Evolutionary conservation across 495 filamentous ascomycete species (phyloP).

Genomic region (Penicillium atrosanguineum): DNA sequence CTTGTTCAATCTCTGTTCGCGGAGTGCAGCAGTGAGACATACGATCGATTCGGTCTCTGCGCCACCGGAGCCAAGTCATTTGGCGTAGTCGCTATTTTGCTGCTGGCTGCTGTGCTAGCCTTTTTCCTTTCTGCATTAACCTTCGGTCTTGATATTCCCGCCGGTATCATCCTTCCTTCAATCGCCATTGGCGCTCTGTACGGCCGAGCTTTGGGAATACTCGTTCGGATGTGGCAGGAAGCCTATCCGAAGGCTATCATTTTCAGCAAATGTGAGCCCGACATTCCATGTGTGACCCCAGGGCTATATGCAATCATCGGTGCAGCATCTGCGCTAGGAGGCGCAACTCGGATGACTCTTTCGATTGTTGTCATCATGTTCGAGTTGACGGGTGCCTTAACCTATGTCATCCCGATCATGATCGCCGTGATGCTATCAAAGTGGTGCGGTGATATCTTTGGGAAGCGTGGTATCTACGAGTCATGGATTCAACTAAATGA

Average conservation of each 20-base stretch:
- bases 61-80: conserved; percentile 68
- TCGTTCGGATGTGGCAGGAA: conserved; percentile 85
- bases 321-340: conserved; percentile 91
- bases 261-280: conserved; percentile 80
- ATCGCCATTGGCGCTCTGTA: conserved; percentile 93
- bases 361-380: conserved; percentile 99
- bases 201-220: conserved; percentile 86
- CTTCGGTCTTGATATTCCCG: conserved; percentile 95
- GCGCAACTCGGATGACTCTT: conserved; percentile 93
- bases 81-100: conserved; percentile 72
- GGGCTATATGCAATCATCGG: conserved; percentile 97
- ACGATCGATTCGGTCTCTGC: conserved; percentile 87
- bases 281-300: conserved; percentile 87
- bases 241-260: conserved; percentile 71
- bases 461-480: conserved; percentile 93
- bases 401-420: conserved; percentile 98
- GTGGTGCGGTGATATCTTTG: conserved; percentile 97
- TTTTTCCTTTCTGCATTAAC: conserved; percentile 86
- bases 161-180: conserved; percentile 94
- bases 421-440: conserved; percentile 98
- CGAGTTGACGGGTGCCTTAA: conserved; percentile 91
- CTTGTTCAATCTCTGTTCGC: conserved; percentile 90
- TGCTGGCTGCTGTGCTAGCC: conserved; percentile 76
- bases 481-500: conserved; percentile 95
- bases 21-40: conserved; percentile 73